Conservation (phyloP, 768 basidiomycete genomes). For the Cytidiella melzeri region DNA sequence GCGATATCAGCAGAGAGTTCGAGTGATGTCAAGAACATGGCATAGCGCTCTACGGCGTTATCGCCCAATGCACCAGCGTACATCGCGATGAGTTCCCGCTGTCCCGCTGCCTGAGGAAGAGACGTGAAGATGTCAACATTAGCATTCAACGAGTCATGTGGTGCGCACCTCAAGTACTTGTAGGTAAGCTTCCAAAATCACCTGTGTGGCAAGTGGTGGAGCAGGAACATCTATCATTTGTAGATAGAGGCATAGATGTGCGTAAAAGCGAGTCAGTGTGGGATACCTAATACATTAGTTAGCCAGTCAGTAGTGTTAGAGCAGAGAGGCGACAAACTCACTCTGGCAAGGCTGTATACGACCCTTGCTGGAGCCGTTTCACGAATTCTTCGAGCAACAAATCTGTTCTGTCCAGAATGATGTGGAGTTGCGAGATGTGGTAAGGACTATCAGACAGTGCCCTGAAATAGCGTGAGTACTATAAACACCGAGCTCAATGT, state of each 20-base stretch:
- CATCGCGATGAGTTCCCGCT: constrained; percentile 85
- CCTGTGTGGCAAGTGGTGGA: constrained; percentile 68
- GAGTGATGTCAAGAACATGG: constrained; percentile 78
- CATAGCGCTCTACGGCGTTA: constrained; percentile 89
- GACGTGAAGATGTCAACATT: background rate
- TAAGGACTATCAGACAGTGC: constrained; percentile 68
- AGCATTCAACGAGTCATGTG: background rate
- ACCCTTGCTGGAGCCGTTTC: constrained; percentile 44
- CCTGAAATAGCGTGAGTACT: constrained; percentile 32
- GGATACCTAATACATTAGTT: too few relatives aligned
- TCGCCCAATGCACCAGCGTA: constrained; percentile 89
- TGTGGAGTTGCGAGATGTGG: constrained; percentile 74
- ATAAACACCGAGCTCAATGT: too few relatives aligned
- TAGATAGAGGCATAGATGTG: constrained; percentile 86
- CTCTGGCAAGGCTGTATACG: constrained; percentile 51
- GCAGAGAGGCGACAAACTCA: constrained; percentile 27
- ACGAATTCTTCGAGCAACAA: constrained; percentile 67
- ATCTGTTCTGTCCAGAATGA: constrained; percentile 68
- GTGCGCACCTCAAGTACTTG: constrained; percentile 71
- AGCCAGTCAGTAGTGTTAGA: constrained; percentile 3
- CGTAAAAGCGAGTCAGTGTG: constrained; percentile 82
- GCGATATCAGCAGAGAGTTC: constrained; percentile 55
- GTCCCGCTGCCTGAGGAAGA: constrained; percentile 53
- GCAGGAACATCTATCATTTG: constrained; percentile 73
- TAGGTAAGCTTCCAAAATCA: constrained; percentile 84